Percentiles rank a stretch among this genome's conserved stretches.
phyloP scores from a whole-genome alignment of 768 basidiomycete genomes.

The Lentinula guzmanii region DNA sequence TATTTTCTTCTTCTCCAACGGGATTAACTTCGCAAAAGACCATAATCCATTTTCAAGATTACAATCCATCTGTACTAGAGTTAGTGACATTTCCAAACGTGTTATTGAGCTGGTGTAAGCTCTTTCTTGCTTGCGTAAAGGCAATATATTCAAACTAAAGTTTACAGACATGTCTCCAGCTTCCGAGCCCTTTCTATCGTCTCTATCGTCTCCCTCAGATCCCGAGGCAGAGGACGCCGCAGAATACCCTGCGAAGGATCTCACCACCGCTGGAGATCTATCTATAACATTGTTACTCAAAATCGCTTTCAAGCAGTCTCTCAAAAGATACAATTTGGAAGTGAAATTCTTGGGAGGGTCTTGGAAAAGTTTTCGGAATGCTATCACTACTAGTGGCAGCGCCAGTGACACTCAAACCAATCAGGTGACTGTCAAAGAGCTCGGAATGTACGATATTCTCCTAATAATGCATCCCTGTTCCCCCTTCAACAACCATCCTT shows the following conservation, averaged over 20 bases:
- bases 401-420: not conserved
- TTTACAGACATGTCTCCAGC: slow-evolving; percentile 56
- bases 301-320: slow-evolving; percentile 54
- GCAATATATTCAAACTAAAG: not conserved
- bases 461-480: slow-evolving; percentile 22
- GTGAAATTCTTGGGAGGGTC: slow-evolving; percentile 79
- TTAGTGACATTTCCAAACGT: slow-evolving; percentile 79
- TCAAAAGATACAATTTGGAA: slow-evolving; percentile 46
- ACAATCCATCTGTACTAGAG: slow-evolving; percentile 76
- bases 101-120: slow-evolving; percentile 77
- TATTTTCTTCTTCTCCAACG: slow-evolving; percentile 36
- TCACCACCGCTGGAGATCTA: slow-evolving; percentile 47
- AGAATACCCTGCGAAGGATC: slow-evolving; percentile 21
- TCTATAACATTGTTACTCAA: slow-evolving; percentile 61
- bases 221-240: slow-evolving; percentile 17
- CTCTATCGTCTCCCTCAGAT: slow-evolving; percentile 12
- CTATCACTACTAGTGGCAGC: slow-evolving; percentile 18
- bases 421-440: not conserved
- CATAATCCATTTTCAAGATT: slow-evolving; percentile 82
- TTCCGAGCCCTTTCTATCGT: slow-evolving; percentile 37
- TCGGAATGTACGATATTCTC: slow-evolving; percentile 54
- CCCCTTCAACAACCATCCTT: too few relatives aligned
- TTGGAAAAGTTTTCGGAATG: slow-evolving; percentile 57
- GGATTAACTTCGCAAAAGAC: slow-evolving; percentile 25
- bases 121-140: not conserved